Percentiles rank a stretch among this genome's conserved stretches.
Conservation (phyloP, 306 rosid genomes). For the Aeschynomene evenia region DNA sequence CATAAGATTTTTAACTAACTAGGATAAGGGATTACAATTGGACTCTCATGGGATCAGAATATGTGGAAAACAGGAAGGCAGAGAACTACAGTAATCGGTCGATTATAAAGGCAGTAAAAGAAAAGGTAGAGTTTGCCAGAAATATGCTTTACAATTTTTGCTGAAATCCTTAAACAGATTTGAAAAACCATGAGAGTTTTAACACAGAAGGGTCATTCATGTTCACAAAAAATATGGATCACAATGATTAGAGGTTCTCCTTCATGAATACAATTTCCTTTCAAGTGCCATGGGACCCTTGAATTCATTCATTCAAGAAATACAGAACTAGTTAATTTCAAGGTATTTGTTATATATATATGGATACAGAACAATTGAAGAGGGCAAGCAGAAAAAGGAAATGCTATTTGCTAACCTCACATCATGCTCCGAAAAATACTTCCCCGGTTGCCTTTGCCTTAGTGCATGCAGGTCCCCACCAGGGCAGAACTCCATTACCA, state of each 20-base stretch:
- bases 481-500: constrained; percentile 95
- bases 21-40: neutral
- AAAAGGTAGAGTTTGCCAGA: no score
- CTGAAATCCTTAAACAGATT: no score
- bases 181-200: neutral
- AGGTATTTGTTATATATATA: neutral
- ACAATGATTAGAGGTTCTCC: neutral
- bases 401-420: constrained; percentile 69
- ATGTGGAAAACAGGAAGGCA: neutral
- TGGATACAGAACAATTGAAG: neutral
- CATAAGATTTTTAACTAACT: neutral
- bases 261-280: neutral
- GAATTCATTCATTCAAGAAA: constrained; percentile 15
- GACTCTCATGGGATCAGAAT: neutral
- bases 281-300: neutral
- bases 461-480: constrained; percentile 93
- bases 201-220: neutral
- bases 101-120: neutral
- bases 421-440: constrained; percentile 84
- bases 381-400: constrained; percentile 21
- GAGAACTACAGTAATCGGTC: neutral
- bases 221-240: neutral
- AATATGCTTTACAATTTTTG: no score
- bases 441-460: constrained; percentile 87
- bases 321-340: neutral